phyloP scores from a whole-genome alignment of 192 early-diverging fungal species.

The Entomortierella parvispora region DNA sequence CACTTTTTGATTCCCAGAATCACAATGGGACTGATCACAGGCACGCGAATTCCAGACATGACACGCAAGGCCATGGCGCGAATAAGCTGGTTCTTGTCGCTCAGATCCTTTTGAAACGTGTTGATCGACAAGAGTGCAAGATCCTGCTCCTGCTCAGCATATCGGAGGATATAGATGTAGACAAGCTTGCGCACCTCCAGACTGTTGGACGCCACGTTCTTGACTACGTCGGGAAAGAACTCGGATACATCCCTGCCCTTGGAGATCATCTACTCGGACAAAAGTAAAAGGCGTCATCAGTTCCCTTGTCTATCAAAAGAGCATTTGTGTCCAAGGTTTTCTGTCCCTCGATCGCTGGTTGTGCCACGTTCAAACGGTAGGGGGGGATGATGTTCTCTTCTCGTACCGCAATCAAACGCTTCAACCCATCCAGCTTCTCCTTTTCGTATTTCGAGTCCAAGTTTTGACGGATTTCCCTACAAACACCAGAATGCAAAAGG shows the following conservation, averaged over 20 bases:
- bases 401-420: constrained; percentile 86
- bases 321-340: not conserved
- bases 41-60: constrained; percentile 94
- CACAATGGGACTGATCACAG: constrained; percentile 91
- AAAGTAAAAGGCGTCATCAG: not conserved
- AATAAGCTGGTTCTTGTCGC: constrained; percentile 92
- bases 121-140: constrained; percentile 95
- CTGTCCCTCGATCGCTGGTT: not conserved
- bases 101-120: constrained; percentile 96
- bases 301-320: not conserved
- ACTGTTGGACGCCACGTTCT: constrained; percentile 93
- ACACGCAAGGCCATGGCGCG: constrained; percentile 96
- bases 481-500: not conserved
- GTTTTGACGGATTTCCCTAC: constrained; percentile 73
- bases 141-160: constrained; percentile 97
- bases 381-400: too few relatives aligned
- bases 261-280: constrained; percentile 75
- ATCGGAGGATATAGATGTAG: constrained; percentile 95
- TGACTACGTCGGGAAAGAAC: constrained; percentile 95
- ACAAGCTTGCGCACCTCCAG: constrained; percentile 94
- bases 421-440: constrained; percentile 93
- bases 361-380: not conserved
- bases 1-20: constrained; percentile 91
- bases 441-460: constrained; percentile 87
- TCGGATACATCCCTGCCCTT: constrained; percentile 91